phyloP scores from a whole-genome alignment of 805 yeast species.

The Isabelozyma pseudorhagii region DNA sequence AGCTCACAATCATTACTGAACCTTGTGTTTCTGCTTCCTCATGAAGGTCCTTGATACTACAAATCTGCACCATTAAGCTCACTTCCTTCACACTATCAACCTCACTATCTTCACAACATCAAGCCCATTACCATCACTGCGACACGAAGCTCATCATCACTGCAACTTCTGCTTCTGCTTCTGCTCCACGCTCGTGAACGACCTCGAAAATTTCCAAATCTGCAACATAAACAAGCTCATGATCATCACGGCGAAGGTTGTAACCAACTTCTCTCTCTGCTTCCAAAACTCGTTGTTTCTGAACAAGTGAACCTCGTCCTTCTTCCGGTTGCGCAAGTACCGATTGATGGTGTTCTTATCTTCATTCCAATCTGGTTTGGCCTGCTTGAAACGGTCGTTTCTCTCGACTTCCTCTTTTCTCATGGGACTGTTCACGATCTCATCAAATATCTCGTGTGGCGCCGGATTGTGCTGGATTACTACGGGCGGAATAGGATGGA shows the following conservation, averaged over 20 bases:
- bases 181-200: not conserved
- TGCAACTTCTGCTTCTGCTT: not conserved
- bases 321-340: slow-evolving; percentile 25
- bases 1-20: no score
- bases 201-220: slow-evolving; percentile 1
- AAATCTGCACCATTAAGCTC: no score
- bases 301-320: slow-evolving; percentile 37
- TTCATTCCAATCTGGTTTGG: slow-evolving; percentile 25
- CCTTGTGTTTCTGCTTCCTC: no score
- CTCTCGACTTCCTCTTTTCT: slow-evolving; percentile 54
- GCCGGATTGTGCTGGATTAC: slow-evolving; percentile 28
- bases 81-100: not conserved
- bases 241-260: slow-evolving; percentile 32
- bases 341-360: slow-evolving; percentile 25
- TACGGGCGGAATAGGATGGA: slow-evolving; percentile 30
- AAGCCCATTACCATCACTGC: not conserved
- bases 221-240: slow-evolving; percentile 3
- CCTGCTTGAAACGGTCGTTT: slow-evolving; percentile 36
- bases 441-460: slow-evolving; percentile 48
- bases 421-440: slow-evolving; percentile 50
- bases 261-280: slow-evolving; percentile 48
- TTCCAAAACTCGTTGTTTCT: slow-evolving; percentile 42
- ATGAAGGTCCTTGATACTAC: no score
- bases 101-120: not conserved
- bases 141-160: not conserved